Percentiles rank a stretch among this genome's conserved stretches.
Conservation (phyloP, 1,284 basidiomycete species). For the Gomphus bonarii region DNA sequence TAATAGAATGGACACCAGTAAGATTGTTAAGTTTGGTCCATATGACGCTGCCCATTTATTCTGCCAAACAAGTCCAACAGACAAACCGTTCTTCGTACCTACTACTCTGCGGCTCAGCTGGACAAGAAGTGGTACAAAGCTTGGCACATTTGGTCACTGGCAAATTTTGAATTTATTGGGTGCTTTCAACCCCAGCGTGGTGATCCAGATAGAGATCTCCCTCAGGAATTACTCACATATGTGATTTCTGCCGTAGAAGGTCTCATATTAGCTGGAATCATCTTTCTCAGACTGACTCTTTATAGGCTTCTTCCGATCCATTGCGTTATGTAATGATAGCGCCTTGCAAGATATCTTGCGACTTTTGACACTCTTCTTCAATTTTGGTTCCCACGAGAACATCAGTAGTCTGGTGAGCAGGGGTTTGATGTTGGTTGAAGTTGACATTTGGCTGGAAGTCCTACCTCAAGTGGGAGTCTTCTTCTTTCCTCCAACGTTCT, state of each 20-base stretch:
- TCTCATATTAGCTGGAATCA: conserved; percentile 18
- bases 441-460: conserved; percentile 98
- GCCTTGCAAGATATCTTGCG: conserved; percentile 93
- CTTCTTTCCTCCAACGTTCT: conserved; percentile 10
- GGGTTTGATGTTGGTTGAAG: conserved; percentile 84
- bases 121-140: conserved; percentile 97
- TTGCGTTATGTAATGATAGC: conserved; percentile 83
- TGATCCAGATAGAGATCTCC: conserved; percentile 50
- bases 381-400: conserved; percentile 86
- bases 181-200: conserved; percentile 63
- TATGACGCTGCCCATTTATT: background rate
- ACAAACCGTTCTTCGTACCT: conserved; percentile 76
- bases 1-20: conserved; percentile 72
- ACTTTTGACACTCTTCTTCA: conserved; percentile 96
- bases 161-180: conserved; percentile 93
- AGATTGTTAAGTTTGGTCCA: background rate
- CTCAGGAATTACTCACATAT: conserved; percentile 68
- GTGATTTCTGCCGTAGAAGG: conserved; percentile 94
- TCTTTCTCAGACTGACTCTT: background rate
- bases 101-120: conserved; percentile 83
- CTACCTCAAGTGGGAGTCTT: conserved; percentile 73
- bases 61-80: conserved; percentile 57
- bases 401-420: conserved; percentile 85
- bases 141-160: conserved; percentile 98
- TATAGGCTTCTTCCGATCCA: conserved; percentile 90